Evolutionary conservation across 768 basidiomycete species (phyloP), one percentile per base, ranked within the genome.

Genomic region (Clathrus columnatus): DNA sequence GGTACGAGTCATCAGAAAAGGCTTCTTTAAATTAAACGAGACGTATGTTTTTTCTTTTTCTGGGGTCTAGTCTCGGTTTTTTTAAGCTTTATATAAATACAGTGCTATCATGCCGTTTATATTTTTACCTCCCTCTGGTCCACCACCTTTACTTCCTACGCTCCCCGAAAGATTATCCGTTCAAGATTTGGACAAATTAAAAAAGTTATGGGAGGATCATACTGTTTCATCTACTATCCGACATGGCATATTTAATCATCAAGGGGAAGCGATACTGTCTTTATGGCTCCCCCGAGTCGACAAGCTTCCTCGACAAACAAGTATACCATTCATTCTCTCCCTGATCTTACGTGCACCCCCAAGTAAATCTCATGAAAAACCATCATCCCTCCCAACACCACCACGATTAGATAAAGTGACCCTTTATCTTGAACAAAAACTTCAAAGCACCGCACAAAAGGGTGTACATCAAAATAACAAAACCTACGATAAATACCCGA

Each of bases 281-380:
- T 18, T 48, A 14, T 55, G 54, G 54, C 10, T 55, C 7, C 54
- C 54, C 20, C 30, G 36, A 17, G 54, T 27, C 45, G 29, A 44
- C 2, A 48, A 47, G 16, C 17, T 55, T 11, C 45, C 44, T 18
- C 44, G 54, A 21, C 6, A 20, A 45, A 48, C 44, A 5, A n/a
- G 28, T n/a, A 55, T 55, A 24, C 54, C 54, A 5, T 55, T 55
- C 46, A 14, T 55, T 17, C 27, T 55, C 14, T 48, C 44, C 41
- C 27, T 55, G 8, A 7, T 11, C 4, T 17, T 55, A 20, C 51
- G 21, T 10, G 26, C 51, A 42, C 14, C 14, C 20, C 46, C 46
- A 20, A 28, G 46, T 7, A 47, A 47, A 14, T 24, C 23, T 20
- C 45, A 30, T 11, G 45, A 27, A 1, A 17, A 44, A 14, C 42